Base-by-base conservation (phyloP, 768 basidiomycete genomes). In the Tricholoma bakamatsutake region DNA sequence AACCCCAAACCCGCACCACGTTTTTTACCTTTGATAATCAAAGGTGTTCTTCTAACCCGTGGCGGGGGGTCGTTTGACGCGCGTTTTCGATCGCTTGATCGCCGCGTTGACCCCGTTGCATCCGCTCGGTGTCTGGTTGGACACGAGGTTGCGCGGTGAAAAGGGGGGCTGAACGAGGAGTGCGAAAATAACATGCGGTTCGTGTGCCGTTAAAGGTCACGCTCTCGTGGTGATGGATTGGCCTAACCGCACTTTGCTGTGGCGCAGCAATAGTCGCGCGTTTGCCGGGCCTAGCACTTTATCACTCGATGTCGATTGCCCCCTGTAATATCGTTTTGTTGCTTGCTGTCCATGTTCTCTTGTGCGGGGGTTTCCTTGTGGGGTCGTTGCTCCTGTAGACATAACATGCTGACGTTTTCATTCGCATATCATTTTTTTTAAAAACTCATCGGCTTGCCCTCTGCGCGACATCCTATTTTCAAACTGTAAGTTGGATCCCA, bases 121-220 rank as follows among this genome's bases (percentile, higher is more conserved):
- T 76, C 76, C 80, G 80, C 78, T 74, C 83, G 80, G 82, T 74
- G 75, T 73, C 50, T 78, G 84, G 89, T 84, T 87, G 88, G 88
- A 83, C 87, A 84, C 87, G 85, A 78, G 82, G 87, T 75, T 79
- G 84, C 78, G 88, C 74, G 90, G 90, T 93, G 90, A 93, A 93
- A 93, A 86, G 91, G 90, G 88, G 90, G 88, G 89, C 89, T 84
- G 90, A 92, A 89, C 89, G 90, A 91, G 88, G 83, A 90, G 88
- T 87, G 89, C 83, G 83, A 83, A 84, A 81, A 81, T 74, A 66
- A 66, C 65, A 71, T 68, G 67, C 64, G 60, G 64, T 61, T 51
- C 65, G 66, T 69, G 67, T 61, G 64, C 68, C 64, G 65, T 71
- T 58, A 68, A 64, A 67, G 45, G 66, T 67, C 65, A 64, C 61